Evolutionary conservation across 2,329 filamentous ascomycete species (phyloP).

Genomic region (Aspergillus awamori): DNA sequence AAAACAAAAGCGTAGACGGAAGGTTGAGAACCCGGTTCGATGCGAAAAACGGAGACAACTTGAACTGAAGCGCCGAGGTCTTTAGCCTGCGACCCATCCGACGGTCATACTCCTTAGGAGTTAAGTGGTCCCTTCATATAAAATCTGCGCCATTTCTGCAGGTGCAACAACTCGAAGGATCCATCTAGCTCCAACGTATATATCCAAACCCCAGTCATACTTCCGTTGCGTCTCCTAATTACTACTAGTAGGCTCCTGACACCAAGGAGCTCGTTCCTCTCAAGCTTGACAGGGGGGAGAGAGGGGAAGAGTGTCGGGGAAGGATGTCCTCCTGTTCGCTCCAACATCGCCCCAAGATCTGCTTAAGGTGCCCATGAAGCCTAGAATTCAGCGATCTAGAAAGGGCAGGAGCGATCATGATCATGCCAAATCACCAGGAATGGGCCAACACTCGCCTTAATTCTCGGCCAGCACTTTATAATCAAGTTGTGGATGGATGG

Average conservation of each 20-base stretch:
- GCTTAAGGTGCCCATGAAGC: background rate
- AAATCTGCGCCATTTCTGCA: conserved; percentile 29
- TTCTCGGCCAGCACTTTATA: background rate
- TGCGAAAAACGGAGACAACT: background rate
- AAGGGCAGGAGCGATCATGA: background rate
- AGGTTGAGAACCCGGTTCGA: background rate
- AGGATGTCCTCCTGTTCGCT: conserved; percentile 9
- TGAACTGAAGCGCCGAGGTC: background rate
- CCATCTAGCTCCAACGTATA: conserved; percentile 9
- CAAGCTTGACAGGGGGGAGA: conserved; percentile 1
- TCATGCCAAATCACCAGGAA: background rate
- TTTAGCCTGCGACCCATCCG: background rate
- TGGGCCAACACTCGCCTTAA: background rate
- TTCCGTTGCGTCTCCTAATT: conserved; percentile 2
- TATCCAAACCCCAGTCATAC: conserved; percentile 1
- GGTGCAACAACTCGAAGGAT: conserved; percentile 22
- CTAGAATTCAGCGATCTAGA: background rate
- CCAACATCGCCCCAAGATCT: conserved; percentile 1
- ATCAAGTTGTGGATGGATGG: background rate
- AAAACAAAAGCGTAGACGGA: background rate
- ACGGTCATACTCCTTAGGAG: background rate
- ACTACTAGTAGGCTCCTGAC: background rate
- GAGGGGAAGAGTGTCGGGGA: background rate
- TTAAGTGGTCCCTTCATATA: conserved; percentile 12
- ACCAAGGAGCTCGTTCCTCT: background rate